Conservation (phyloP, 139 green algal genomes). For the Chlorella sorokiniana region DNA sequence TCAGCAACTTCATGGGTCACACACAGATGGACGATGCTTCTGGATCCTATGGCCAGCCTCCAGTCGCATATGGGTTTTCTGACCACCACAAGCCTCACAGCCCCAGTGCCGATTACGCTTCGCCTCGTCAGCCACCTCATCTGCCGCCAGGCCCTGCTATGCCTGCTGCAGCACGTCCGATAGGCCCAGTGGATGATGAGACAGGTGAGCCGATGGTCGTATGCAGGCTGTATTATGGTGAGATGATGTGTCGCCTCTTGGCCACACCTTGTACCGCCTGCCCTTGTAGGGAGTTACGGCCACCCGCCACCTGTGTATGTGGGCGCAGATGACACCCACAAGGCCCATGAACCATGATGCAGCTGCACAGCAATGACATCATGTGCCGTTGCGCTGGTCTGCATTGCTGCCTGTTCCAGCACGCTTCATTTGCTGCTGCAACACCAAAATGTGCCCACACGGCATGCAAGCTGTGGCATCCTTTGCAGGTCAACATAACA, state of each 20-base stretch:
- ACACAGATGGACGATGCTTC: background rate
- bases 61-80: background rate
- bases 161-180: background rate
- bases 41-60: background rate
- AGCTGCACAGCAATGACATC: no score
- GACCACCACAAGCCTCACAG: constrained; percentile 19
- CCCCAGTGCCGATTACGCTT: background rate
- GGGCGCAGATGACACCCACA: constrained; percentile 10
- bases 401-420: no score
- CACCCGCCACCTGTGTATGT: constrained; percentile 8
- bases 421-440: no score
- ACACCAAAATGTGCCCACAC: no score
- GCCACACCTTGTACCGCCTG: background rate
- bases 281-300: constrained; percentile 11
- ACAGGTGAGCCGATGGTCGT: background rate
- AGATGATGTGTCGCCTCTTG: no score
- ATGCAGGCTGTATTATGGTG: no score
- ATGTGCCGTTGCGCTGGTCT: no score
- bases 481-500: no score
- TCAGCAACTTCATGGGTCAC: no score
- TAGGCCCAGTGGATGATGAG: constrained; percentile 1
- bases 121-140: background rate
- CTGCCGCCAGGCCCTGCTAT: background rate
- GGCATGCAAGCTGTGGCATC: no score
- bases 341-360: background rate